A percentile compares a stretch with the other conserved stretches of the same genome.
Conservation (phyloP, 768 basidiomycete species). For the Boletellus ananiceps region DNA sequence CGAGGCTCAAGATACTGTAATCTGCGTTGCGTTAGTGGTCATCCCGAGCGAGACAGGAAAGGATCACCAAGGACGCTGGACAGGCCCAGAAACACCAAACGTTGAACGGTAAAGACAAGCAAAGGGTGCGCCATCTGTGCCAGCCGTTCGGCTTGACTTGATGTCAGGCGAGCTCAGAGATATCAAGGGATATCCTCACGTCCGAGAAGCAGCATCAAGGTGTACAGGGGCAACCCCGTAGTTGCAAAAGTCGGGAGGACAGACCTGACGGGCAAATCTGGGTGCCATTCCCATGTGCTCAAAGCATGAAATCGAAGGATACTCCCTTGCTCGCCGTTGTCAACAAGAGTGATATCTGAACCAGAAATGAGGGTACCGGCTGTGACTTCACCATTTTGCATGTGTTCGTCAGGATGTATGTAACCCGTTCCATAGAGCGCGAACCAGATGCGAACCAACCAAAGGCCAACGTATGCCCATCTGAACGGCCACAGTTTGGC, state of each 20-base stretch:
- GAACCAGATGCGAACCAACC: slow-evolving; percentile 26
- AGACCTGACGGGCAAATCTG: slow-evolving; percentile 34
- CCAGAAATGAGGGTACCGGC: slow-evolving; percentile 27
- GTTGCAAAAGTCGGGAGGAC: slow-evolving; percentile 30
- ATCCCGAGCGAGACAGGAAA: not conserved
- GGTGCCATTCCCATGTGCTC: slow-evolving; percentile 38
- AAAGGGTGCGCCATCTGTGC: slow-evolving; percentile 4
- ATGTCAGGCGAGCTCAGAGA: slow-evolving; percentile 3
- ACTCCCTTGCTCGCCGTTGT: slow-evolving; percentile 19
- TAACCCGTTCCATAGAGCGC: slow-evolving; percentile 35
- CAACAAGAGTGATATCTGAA: slow-evolving; percentile 4
- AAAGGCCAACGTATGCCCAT: slow-evolving; percentile 20
- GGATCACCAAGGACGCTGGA: slow-evolving; percentile 33
- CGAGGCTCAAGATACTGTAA: slow-evolving; percentile 20
- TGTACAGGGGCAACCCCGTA: slow-evolving; percentile 31
- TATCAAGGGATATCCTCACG: slow-evolving; percentile 19
- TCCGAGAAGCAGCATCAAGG: slow-evolving; percentile 12
- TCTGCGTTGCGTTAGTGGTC: slow-evolving; percentile 18
- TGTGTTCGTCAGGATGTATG: slow-evolving; percentile 41
- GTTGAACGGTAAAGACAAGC: slow-evolving; percentile 29
- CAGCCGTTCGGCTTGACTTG: slow-evolving; percentile 9
- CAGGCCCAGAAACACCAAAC: slow-evolving; percentile 27
- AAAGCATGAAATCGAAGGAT: slow-evolving; percentile 26
- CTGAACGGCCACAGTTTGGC: slow-evolving; percentile 13
- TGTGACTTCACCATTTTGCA: slow-evolving; percentile 38